phyloP scores from a whole-genome alignment of 305 asterid species.

The Fraxinus albicans region DNA sequence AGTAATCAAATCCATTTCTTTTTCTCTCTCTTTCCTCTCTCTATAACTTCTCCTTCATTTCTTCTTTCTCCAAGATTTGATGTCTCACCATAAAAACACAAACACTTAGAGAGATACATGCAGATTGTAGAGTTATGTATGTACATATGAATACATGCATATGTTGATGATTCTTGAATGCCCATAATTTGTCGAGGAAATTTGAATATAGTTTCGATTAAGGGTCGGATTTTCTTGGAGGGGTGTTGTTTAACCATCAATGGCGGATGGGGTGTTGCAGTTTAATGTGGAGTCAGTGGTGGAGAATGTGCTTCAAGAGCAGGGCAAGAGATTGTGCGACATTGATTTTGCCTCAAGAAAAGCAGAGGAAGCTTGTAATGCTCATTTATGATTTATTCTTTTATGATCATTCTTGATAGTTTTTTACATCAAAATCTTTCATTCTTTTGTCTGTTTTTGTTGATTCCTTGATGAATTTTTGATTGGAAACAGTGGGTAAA shows the following conservation, averaged over 20 bases:
- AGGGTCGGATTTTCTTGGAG: constrained; percentile 18
- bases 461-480: background rate
- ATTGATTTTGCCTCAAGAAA: constrained; percentile 74
- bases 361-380: constrained; percentile 76
- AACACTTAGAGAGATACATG: constrained; percentile 22
- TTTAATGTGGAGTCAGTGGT: constrained; percentile 58
- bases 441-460: background rate
- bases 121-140: background rate
- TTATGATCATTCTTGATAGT: background rate
- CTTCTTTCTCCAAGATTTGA: constrained; percentile 25
- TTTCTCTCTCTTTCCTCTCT: constrained; percentile 29
- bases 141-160: constrained; percentile 32
- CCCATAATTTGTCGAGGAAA: constrained; percentile 3
- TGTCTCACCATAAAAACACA: constrained; percentile 24
- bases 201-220: constrained; percentile 16
- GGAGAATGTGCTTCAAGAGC: constrained; percentile 69
- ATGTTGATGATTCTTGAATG: constrained; percentile 20
- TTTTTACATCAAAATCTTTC: background rate
- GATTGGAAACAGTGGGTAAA: constrained; percentile 12
- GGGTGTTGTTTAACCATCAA: constrained; percentile 23
- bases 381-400: background rate
- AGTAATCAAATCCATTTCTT: constrained; percentile 21
- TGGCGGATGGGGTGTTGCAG: constrained; percentile 58
- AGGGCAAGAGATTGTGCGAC: constrained; percentile 54
- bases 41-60: constrained; percentile 41